phyloP scores from a whole-genome alignment of 139 green algal genomes.

The Eudorina sp. region DNA sequence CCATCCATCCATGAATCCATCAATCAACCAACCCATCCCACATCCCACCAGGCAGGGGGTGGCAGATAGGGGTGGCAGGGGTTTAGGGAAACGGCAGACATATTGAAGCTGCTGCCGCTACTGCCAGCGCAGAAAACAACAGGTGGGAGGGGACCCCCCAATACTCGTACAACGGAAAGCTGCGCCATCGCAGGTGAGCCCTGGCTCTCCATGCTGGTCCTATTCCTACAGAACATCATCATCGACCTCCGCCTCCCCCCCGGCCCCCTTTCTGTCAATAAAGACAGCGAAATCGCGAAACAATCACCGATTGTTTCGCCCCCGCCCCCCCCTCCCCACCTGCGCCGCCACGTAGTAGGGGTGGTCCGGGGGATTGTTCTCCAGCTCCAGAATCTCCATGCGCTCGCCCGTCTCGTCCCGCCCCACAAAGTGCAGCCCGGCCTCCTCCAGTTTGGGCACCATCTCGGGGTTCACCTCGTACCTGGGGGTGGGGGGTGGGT shows the following conservation, averaged over 20 bases:
- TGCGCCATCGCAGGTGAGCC: no score
- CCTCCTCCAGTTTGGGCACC: constrained; percentile 88
- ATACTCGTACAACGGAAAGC: no score
- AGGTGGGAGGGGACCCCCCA: no score
- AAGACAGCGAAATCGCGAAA: neutral
- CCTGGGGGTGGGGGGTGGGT: neutral
- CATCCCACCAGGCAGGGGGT: neutral
- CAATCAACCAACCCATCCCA: no score
- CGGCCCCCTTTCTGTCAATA: no score
- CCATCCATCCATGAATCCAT: no score
- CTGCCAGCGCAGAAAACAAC: no score
- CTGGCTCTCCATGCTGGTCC: no score
- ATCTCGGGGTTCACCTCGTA: constrained; percentile 97
- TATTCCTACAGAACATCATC: no score
- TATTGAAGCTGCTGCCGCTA: neutral
- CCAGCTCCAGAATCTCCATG: constrained; percentile 98
- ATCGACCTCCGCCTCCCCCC: neutral
- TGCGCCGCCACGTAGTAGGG: constrained; percentile 92
- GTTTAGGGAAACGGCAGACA: neutral
- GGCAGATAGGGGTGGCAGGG: neutral
- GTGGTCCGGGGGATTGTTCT: constrained; percentile 72
- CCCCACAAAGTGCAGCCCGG: constrained; percentile 91
- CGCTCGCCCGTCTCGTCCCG: constrained; percentile 92
- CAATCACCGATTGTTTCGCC: neutral
- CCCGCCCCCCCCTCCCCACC: neutral